Evolutionary conservation across 768 basidiomycete genomes (phyloP).

Genomic region (Tricholoma sp.): DNA sequence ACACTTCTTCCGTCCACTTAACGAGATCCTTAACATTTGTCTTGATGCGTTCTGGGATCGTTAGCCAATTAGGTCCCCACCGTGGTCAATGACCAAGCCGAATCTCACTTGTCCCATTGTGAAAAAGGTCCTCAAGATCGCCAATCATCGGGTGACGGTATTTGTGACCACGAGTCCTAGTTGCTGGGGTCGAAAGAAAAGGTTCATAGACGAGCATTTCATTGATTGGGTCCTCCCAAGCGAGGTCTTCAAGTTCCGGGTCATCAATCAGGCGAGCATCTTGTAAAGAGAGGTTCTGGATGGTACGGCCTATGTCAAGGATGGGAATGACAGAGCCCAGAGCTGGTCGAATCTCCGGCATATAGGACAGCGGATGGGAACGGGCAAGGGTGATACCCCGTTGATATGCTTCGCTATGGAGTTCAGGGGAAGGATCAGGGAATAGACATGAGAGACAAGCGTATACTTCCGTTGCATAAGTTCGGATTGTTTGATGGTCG

Average conservation of each 20-base stretch:
- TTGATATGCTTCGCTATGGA: no score
- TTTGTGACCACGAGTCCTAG: background rate
- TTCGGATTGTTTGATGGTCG: no score
- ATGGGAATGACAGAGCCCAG: no score
- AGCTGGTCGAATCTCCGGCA: no score
- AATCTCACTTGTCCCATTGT: background rate
- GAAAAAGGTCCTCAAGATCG: background rate
- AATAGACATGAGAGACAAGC: no score
- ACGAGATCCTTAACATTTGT: background rate
- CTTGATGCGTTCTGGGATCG: background rate
- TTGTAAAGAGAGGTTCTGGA: background rate
- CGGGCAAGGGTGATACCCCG: no score
- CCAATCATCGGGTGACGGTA: background rate
- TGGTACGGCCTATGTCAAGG: background rate
- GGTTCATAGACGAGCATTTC: background rate
- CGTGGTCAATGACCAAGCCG: background rate
- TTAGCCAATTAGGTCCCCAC: background rate
- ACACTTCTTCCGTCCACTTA: background rate
- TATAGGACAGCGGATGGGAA: no score
- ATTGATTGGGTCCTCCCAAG: no score
- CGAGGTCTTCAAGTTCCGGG: background rate
- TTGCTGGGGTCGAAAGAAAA: background rate
- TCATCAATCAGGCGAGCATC: no score
- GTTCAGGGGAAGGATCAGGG: no score
- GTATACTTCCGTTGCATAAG: no score